Evolutionary conservation across 106 monocot species (phyloP), one percentile per base, ranked within the genome.

Genomic region (Acorus gramineus): DNA sequence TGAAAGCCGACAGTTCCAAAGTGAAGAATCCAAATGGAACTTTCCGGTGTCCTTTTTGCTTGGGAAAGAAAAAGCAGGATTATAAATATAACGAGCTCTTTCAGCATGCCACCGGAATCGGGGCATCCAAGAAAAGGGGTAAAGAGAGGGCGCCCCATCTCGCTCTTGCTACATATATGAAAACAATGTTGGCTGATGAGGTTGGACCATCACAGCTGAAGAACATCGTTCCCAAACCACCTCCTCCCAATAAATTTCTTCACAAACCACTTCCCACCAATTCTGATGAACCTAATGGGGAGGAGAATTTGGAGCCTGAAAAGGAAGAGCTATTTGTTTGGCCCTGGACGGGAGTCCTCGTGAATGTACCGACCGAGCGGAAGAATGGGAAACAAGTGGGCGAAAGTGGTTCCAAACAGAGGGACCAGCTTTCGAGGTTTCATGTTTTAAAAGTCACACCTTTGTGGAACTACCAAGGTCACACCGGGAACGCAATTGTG

Each of bases 291-390:
- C 28, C 28, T 28, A 28, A 28, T 28, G 28, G 28, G 28, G 28
- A 28, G 28, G 28, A 28, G 28, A 28, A 28, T 28, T 28, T 28
- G 28, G 28, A 71, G 61, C 66, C 54, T 4, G 61, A 63, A 59
- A 46, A 68, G 44, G 67, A 72, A 42, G 88, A 89, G 7, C 55
- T 49, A 55, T 93, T 82, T 74, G 93, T 93, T 6, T 89, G 71
- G 73, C 93, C 88, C 4, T 93, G 93, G 93, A 89, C 69, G 73
- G 88, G 93, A 14, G 62, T 93, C 13, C 68, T 89, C 45, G 82
- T 78, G 9, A 93, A 93, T 76, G 60, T 91, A 42, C 91, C 86
- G 14, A 76, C 72, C 42, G 75, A 76, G 52, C 55, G 44, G 3
- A 78, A 75, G 47, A 66, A 73, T 61, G 83, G 79, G 2, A 69